phyloP scores from a whole-genome alignment of 768 basidiomycete genomes.

The Boletus edulis region DNA sequence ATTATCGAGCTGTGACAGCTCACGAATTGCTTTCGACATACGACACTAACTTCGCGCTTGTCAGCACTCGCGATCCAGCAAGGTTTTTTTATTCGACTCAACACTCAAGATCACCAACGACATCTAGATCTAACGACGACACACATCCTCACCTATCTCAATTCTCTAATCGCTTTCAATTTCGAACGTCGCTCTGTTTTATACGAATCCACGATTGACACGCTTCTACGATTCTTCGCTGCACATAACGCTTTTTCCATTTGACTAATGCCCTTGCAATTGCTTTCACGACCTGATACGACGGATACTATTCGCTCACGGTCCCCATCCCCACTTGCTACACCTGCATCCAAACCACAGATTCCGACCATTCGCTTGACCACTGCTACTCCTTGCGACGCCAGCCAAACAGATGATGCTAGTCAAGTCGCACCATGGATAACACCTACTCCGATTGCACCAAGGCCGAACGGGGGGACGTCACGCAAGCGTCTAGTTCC shows the following conservation, averaged over 20 bases:
- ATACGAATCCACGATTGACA: conserved; percentile 26
- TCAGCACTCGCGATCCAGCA: conserved; percentile 15
- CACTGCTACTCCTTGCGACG: conserved; percentile 60
- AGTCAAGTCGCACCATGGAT: conserved; percentile 26
- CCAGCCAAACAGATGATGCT: conserved; percentile 35
- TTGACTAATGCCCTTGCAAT: conserved; percentile 30
- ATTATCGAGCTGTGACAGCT: conserved; percentile 24
- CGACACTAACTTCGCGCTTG: conserved; percentile 14
- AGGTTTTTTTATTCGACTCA: conserved; percentile 16
- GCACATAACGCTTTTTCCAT: conserved; percentile 26
- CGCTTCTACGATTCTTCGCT: conserved; percentile 13
- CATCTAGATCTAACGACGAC: conserved; percentile 22
- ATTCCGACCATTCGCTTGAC: conserved; percentile 69
- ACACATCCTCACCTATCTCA: background rate
- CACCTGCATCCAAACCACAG: conserved; percentile 28
- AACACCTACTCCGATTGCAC: conserved; percentile 25
- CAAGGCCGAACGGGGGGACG: conserved; percentile 20
- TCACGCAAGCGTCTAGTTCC: conserved; percentile 58
- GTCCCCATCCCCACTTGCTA: conserved; percentile 28
- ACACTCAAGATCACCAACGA: conserved; percentile 22
- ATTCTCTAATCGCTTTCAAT: conserved; percentile 15
- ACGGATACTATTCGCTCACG: conserved; percentile 23
- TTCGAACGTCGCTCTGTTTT: conserved; percentile 13
- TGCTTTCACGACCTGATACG: conserved; percentile 28
- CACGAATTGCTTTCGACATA: conserved; percentile 20